phyloP scores from a whole-genome alignment of 2,329 filamentous ascomycete genomes.

The Zarea fungicola region DNA sequence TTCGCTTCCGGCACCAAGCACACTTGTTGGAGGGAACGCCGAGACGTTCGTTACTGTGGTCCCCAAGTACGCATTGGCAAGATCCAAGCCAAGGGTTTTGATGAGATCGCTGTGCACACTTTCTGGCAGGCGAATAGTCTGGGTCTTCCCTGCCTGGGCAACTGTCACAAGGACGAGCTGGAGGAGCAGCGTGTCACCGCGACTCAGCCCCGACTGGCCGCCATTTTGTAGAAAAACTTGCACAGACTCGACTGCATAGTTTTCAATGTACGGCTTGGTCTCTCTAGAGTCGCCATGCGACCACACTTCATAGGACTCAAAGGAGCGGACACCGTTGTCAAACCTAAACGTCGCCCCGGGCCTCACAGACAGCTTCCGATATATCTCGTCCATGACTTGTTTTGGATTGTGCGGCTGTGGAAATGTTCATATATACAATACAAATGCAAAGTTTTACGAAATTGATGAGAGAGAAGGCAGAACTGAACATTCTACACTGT shows the following conservation, averaged over 20 bases:
- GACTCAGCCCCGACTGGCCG: slow-evolving; percentile 9
- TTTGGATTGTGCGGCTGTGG: background rate
- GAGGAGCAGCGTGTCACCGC: background rate
- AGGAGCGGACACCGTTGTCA: background rate
- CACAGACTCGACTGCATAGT: background rate
- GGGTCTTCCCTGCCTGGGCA: background rate
- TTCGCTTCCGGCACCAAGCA: slow-evolving; percentile 10
- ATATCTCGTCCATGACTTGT: slow-evolving; percentile 9
- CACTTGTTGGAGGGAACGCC: slow-evolving; percentile 18
- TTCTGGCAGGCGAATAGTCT: slow-evolving; percentile 13
- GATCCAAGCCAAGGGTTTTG: slow-evolving; percentile 23
- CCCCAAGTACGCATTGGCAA: slow-evolving; percentile 29
- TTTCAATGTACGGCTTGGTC: background rate
- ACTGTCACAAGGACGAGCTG: background rate
- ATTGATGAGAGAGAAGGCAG: too few species aligned
- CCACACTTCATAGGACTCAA: slow-evolving; percentile 8
- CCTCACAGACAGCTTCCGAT: slow-evolving; percentile 3
- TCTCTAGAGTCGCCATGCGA: background rate
- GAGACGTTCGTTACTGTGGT: slow-evolving; percentile 30
- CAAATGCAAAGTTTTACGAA: too few species aligned
- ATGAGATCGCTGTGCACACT: slow-evolving; percentile 18
- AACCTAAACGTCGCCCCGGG: background rate
- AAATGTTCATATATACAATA: too few species aligned
- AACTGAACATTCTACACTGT: too few species aligned
- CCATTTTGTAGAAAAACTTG: background rate